Conservation (phyloP, 2,329 filamentous ascomycete genomes). For the Trichophyton rubrum region DNA sequence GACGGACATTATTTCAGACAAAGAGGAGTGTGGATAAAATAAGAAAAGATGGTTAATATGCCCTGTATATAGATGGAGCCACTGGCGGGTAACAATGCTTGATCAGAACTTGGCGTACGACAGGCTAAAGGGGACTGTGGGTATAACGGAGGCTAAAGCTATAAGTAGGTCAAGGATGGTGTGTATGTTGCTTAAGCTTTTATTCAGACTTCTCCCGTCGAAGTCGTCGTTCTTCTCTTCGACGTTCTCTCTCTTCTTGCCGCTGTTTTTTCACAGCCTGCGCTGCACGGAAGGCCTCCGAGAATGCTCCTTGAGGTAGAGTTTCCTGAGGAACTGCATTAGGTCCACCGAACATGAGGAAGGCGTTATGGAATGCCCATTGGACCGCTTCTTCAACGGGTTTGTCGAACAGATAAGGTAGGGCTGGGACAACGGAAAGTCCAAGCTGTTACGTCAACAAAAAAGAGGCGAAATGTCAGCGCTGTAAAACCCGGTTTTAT, state of each 20-base stretch:
- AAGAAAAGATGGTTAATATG: not conserved
- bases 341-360: slow-evolving; percentile 58
- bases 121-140: not conserved
- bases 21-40: not conserved
- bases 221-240: slow-evolving; percentile 15
- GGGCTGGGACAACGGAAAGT: slow-evolving; percentile 63
- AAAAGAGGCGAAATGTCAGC: not conserved
- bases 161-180: not conserved
- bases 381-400: slow-evolving; percentile 88
- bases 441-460: slow-evolving; percentile 37
- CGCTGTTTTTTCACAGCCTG: slow-evolving; percentile 16
- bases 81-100: not conserved
- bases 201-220: slow-evolving; percentile 10
- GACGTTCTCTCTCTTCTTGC: slow-evolving; percentile 18
- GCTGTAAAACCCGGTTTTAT: no score
- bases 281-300: slow-evolving; percentile 16
- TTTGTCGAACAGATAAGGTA: slow-evolving; percentile 77
- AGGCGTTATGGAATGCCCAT: slow-evolving; percentile 74
- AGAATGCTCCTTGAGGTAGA: slow-evolving; percentile 6
- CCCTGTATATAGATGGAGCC: not conserved
- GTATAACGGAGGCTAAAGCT: not conserved
- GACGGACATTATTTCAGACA: not conserved
- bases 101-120: not conserved
- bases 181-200: not conserved
- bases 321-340: slow-evolving; percentile 35